Conservation (phyloP, 345 rosid genomes). For the Hypericum androsaemum region DNA sequence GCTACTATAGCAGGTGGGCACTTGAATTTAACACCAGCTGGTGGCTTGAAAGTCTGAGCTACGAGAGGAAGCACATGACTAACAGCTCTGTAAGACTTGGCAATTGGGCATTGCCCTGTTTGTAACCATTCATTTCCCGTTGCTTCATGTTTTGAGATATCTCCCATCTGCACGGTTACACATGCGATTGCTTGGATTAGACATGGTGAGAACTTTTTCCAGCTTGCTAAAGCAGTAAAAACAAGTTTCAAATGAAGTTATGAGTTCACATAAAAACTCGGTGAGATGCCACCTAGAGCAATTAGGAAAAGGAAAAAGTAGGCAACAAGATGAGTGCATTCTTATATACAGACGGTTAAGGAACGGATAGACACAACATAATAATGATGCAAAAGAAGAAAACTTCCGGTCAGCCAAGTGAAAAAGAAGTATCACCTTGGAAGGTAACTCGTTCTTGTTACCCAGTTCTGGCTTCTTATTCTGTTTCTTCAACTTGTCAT, state of each 20-base stretch:
- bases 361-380: too few species aligned
- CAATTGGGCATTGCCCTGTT: constrained; percentile 79
- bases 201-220: too few species aligned
- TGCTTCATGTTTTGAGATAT: constrained; percentile 55
- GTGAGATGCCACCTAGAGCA: too few species aligned
- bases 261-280: too few species aligned
- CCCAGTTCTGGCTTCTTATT: constrained; percentile 46
- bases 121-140: constrained; percentile 65
- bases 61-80: constrained; percentile 64
- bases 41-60: constrained; percentile 49
- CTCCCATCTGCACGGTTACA: constrained; percentile 34
- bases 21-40: constrained; percentile 50
- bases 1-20: constrained; percentile 80
- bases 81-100: constrained; percentile 76
- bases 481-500: constrained; percentile 57
- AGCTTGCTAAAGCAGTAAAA: too few species aligned
- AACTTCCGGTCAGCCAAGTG: too few species aligned
- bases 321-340: too few species aligned
- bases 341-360: too few species aligned
- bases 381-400: too few species aligned
- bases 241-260: too few species aligned
- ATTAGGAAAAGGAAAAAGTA: too few species aligned
- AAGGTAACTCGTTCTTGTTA: constrained; percentile 35
- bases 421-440: constrained; percentile 38
- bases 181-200: too few species aligned